phyloP scores from a whole-genome alignment of 305 asterid genomes.

The Fraxinus floribunda region DNA sequence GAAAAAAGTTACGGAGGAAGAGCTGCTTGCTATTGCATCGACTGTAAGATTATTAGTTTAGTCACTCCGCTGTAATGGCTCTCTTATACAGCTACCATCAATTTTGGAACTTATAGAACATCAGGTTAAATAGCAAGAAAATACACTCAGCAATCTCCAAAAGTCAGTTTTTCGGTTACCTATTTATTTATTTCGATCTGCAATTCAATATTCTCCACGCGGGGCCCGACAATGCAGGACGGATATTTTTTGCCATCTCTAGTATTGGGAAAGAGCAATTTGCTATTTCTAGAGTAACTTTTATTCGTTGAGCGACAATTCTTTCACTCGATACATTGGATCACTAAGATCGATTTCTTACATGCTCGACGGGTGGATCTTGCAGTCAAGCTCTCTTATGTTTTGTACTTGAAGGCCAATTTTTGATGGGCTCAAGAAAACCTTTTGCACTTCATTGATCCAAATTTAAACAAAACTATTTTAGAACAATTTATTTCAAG shows the following conservation, averaged over 20 bases:
- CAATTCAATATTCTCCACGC: too few species aligned
- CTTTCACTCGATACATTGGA: not conserved
- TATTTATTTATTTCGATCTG: not conserved
- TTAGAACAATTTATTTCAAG: too few species aligned
- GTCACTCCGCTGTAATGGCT: not conserved
- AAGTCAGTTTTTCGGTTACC: not conserved
- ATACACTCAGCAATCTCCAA: not conserved
- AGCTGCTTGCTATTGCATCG: constrained; percentile 55
- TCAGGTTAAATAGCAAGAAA: not conserved
- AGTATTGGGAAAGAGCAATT: not conserved
- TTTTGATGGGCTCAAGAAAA: not conserved
- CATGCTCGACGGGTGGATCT: not conserved
- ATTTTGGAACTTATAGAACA: not conserved
- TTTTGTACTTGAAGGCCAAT: not conserved
- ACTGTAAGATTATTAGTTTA: constrained; percentile 52
- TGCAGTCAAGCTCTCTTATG: not conserved
- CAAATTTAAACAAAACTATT: too few species aligned
- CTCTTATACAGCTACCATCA: not conserved
- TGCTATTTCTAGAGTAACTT: not conserved
- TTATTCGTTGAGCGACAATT: not conserved
- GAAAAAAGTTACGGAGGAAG: constrained; percentile 54
- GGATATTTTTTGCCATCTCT: too few species aligned
- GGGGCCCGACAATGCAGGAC: too few species aligned
- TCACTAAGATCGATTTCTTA: not conserved
- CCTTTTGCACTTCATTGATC: not conserved